phyloP scores from a whole-genome alignment of 345 rosid species.

The Eutrema yunnanense region DNA sequence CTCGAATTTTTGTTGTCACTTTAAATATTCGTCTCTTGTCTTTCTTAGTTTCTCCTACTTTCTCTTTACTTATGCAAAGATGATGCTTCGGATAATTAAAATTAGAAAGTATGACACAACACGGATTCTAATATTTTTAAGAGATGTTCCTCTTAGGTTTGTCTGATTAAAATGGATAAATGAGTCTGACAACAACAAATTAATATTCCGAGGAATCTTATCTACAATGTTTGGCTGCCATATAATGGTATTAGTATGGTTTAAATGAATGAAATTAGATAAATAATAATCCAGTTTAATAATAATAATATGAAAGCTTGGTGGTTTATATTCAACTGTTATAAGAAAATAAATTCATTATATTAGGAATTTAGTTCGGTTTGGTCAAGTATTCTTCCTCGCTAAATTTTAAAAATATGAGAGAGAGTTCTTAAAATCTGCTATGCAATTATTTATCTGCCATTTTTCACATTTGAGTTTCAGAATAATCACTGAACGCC shows the following conservation, averaged over 20 bases:
- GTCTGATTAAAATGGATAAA: not conserved
- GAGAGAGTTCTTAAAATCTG: not conserved
- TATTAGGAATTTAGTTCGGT: not conserved
- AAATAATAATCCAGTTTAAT: not conserved
- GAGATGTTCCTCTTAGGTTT: not conserved
- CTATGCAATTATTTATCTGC: constrained; percentile 18
- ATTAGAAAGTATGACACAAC: not conserved
- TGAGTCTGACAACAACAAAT: constrained; percentile 11
- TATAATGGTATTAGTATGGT: not conserved
- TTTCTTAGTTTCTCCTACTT: not conserved
- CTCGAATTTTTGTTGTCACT: constrained; percentile 8
- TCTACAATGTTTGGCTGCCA: constrained; percentile 25
- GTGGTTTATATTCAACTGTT: not conserved
- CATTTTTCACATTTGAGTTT: not conserved
- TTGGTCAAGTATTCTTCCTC: constrained; percentile 10
- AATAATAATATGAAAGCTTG: not conserved
- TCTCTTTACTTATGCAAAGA: not conserved
- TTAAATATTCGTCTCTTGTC: not conserved
- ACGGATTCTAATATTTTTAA: not conserved
- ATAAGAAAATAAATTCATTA: not conserved
- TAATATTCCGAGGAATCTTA: constrained; percentile 14
- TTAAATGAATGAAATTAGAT: not conserved
- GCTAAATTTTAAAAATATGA: not conserved
- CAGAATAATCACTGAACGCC: constrained; percentile 7
- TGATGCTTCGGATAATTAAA: not conserved